Evolutionary conservation across 345 rosid genomes (phyloP).

Genomic region (Cardamine chenopodiifolia): DNA sequence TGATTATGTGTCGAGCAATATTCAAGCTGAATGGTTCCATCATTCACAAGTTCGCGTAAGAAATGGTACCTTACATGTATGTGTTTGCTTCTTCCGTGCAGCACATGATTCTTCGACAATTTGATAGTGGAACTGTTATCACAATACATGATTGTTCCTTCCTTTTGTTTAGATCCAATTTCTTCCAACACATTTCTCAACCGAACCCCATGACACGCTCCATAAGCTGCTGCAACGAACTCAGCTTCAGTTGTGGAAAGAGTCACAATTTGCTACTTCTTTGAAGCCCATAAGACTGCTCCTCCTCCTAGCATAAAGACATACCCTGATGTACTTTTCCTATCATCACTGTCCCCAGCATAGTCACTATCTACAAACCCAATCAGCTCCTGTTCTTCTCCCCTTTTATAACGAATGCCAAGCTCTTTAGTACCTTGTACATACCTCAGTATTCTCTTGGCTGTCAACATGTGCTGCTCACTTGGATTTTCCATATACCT

Average conservation of each 20-base stretch:
- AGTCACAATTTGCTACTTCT: background rate
- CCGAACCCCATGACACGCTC: background rate
- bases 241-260: background rate
- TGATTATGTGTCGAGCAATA: no score
- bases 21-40: no score
- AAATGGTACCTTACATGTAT: background rate
- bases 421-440: fast-evolving
- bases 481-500: background rate
- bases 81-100: background rate
- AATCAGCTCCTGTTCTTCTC: background rate
- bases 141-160: background rate
- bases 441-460: background rate
- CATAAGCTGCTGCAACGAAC: background rate
- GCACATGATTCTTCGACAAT: fast-evolving
- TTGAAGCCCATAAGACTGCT: background rate
- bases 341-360: background rate
- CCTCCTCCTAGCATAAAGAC: background rate
- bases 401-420: fast-evolving
- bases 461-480: background rate
- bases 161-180: fast-evolving
- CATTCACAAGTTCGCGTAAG: no score
- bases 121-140: background rate
- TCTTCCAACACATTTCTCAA: fast-evolving
- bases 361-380: background rate
- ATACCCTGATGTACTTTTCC: background rate